Base-by-base conservation (phyloP, 2,329 filamentous ascomycete species). In the Sphaceloma murrayae region DNA sequence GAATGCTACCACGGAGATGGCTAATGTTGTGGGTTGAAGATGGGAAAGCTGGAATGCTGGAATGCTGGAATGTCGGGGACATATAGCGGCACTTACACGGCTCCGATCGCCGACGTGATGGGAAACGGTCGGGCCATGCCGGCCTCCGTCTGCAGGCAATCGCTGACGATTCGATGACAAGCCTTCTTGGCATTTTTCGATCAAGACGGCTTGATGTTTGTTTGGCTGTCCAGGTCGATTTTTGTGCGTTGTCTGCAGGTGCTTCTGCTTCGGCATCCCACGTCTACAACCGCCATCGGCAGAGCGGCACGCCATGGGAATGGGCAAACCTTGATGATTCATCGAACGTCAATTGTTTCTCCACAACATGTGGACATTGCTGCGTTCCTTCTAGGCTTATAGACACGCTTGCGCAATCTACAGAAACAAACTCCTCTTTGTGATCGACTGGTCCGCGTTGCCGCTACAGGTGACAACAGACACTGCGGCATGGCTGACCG, bases 251-350 rank as follows among this genome's bases (percentile, higher is more conserved):
- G 13, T 40, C 14, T 18, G 10, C 22, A 6, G 19, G 36, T 30
- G 9, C 19, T 24, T 13, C n/a, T 38, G 11, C 24, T 30, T 24
- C 11, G n/a, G 24, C 24, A 27, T 6, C 7, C 24, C 24, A 27
- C 18, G 10, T 30, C 22, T 26, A 26, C 24, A 19, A 22, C n/a
- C 22, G 36, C 24, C 22, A 40, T 22, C 19, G 36, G n/a, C 13
- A 22, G 16, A 30, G 36, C 24, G 22, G 22, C 22, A 29, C 36
- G 8, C 24, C 21, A 40, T 6, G 18, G 10, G 22, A 26, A 22
- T 29, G 27, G 36, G 36, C 36, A 30, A 19, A 16, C 11, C 13
- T 40, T 30, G 22, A 40, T 40, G 36, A 40, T 30, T 40, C 36
- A 40, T 40, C 17, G 27, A 22, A 26, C 36, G 22, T 29, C 11